A percentile compares a stretch with the other conserved stretches of the same genome.
Evolutionary conservation across 2,329 filamentous ascomycete genomes (phyloP).

Genomic region (Epichloe bromicola): DNA sequence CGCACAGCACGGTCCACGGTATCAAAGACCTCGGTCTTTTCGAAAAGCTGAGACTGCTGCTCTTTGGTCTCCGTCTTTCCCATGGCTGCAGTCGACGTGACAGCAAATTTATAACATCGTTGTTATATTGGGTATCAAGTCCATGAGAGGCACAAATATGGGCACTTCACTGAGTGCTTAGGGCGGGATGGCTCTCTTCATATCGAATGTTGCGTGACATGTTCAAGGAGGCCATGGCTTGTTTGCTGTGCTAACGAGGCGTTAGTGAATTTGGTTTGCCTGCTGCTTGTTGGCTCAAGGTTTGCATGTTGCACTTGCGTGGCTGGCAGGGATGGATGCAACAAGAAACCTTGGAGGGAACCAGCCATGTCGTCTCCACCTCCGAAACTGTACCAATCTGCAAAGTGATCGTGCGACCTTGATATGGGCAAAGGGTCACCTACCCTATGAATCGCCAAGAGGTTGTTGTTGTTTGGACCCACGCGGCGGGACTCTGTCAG

Average conservation of each 20-base stretch:
- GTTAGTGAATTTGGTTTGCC: no score
- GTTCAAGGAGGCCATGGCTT: not conserved
- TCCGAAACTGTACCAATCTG: not conserved
- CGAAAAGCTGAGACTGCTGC: not conserved
- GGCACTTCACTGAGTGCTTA: no score
- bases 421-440: not conserved
- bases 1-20: not conserved
- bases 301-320: not conserved
- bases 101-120: not conserved
- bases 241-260: not conserved
- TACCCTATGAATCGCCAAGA: not conserved
- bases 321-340: not conserved
- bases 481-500: no score
- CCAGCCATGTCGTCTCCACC: not conserved
- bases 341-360: not conserved
- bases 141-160: not conserved
- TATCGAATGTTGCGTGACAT: not conserved
- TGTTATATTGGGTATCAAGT: not conserved
- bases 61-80: not conserved
- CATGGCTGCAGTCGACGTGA: not conserved
- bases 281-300: not conserved
- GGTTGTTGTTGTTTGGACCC: not conserved
- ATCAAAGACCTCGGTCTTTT: not conserved
- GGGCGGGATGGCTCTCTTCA: not conserved
- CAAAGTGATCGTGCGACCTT: not conserved